phyloP scores from a whole-genome alignment of 2,329 filamentous ascomycete genomes.

The Epichloe elymi region DNA sequence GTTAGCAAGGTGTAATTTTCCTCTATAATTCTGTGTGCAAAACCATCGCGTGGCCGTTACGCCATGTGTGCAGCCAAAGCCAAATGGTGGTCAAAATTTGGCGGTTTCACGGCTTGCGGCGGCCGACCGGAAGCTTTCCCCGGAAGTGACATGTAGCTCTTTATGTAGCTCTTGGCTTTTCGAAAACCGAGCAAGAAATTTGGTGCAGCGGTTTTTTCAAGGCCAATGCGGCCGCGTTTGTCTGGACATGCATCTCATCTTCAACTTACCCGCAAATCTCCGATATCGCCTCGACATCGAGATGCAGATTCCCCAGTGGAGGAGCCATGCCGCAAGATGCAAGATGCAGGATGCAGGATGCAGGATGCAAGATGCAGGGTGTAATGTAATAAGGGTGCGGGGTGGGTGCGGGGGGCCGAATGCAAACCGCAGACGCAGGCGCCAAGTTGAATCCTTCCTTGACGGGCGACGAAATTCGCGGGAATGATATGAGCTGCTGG shows the following conservation, averaged over 20 bases:
- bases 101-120: background rate
- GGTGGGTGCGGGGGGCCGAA: too few species aligned
- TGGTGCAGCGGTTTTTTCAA: too few species aligned
- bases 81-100: background rate
- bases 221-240: too few species aligned
- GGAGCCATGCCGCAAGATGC: conserved; percentile 32
- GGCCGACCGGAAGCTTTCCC: background rate
- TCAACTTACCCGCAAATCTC: conserved; percentile 68
- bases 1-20: background rate
- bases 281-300: conserved; percentile 82
- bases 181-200: background rate
- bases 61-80: too few species aligned
- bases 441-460: too few species aligned
- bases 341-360: background rate
- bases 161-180: background rate
- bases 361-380: background rate
- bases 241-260: background rate
- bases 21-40: too few species aligned
- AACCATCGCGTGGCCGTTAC: too few species aligned
- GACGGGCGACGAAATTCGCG: too few species aligned
- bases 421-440: too few species aligned
- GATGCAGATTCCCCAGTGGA: conserved; percentile 44
- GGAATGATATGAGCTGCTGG: too few species aligned
- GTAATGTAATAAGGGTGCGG: too few species aligned
- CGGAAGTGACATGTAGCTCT: background rate